Base-by-base conservation (phyloP, 176 grass and related monocot genomes). In the Stipa capillata region DNA sequence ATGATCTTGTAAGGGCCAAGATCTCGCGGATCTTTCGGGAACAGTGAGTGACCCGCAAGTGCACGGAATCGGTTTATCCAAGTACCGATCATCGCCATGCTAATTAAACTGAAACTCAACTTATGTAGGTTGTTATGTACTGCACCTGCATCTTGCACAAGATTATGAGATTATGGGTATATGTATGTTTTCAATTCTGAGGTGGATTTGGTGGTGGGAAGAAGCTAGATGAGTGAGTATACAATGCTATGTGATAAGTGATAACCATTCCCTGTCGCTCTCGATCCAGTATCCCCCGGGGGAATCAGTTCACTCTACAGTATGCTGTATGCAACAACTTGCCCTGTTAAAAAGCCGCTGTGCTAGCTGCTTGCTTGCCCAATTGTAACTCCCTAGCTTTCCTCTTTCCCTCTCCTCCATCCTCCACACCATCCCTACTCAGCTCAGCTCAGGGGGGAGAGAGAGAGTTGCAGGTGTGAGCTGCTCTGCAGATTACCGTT, bases 271-370 rank as follows among this genome's bases (percentile, higher is more conserved):
- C 66, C 83, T 32, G 76, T 79, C 76, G 45, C 76, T 79, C 76
- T 85, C 27, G 50, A 52, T 52, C 73, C 11, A 28, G 64, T 21
- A 42, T 63, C 60, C 33, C 16, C 25, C 28, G 44, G 62, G 15
- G 37, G 80, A 83, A 74, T 83, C 76, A 79, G 45, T 85, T 85
- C 75, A 50, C 8, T 79, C 74, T 15, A 51, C 57, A 50, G 56
- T 24, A 16, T n/a, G n/a, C 6, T 42, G 52, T 31, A 32, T 59
- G 45, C 8, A 37, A 1, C 73, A 49, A 27, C 13, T 67, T 77
- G 40, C 62, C 82, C 69, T 67, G 40, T 49, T 84, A 60, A 69
- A 77, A 69, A 35, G 50, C 29, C 73, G 29, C 21, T 10, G 54
- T 21, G 41, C 79, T 45, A n/a, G n/a, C 7, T 71, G 4, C 15